These are phyloP conservation scores for Thalassiosira exigua DNA, from an alignment of 352 stramenopile genomes.

Conservation along the genomic window DNA sequence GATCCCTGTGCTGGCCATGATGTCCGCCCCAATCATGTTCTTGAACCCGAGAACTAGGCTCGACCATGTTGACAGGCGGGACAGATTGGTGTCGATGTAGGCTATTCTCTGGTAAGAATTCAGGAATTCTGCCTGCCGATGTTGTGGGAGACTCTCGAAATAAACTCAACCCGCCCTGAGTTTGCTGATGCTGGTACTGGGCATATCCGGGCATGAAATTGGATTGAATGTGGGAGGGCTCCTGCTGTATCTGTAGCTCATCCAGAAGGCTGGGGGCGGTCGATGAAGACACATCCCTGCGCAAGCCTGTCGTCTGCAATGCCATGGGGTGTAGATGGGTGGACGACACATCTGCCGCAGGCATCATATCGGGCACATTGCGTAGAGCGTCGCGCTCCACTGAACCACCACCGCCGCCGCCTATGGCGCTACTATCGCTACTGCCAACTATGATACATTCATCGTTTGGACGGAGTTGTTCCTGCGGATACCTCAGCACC, in stretches of 20 bases:
- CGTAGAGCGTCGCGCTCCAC: neutral
- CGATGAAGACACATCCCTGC: slow-evolving; percentile 16
- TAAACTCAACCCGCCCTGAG: slow-evolving; percentile 20
- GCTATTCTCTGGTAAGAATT: slow-evolving; percentile 9
- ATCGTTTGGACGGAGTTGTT: slow-evolving; percentile 38
- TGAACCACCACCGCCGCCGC: neutral
- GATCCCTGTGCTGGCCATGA: slow-evolving; percentile 8
- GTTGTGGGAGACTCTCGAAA: slow-evolving; percentile 21
- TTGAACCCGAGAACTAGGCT: slow-evolving; percentile 17
- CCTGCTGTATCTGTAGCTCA: slow-evolving; percentile 20
- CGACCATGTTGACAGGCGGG: neutral
- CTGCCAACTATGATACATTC: neutral
- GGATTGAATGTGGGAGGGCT: slow-evolving; percentile 15
- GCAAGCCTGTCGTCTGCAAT: slow-evolving; percentile 9
- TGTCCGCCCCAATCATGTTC: slow-evolving; percentile 27
- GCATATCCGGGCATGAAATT: too few relatives aligned
- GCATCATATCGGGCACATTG: neutral
- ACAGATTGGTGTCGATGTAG: neutral
- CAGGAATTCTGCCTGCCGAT: slow-evolving; percentile 15
- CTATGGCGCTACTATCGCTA: slow-evolving; percentile 1
- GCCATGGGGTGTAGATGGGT: slow-evolving; percentile 2
- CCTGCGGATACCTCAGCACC: slow-evolving; percentile 78
- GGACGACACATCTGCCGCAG: neutral
- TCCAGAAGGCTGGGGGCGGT: slow-evolving; percentile 18
- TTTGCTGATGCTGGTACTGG: slow-evolving; percentile 36